These are phyloP conservation scores for Chlorella sp. DNA, from an alignment of 139 green algal species.

Conservation along the genomic window DNA sequence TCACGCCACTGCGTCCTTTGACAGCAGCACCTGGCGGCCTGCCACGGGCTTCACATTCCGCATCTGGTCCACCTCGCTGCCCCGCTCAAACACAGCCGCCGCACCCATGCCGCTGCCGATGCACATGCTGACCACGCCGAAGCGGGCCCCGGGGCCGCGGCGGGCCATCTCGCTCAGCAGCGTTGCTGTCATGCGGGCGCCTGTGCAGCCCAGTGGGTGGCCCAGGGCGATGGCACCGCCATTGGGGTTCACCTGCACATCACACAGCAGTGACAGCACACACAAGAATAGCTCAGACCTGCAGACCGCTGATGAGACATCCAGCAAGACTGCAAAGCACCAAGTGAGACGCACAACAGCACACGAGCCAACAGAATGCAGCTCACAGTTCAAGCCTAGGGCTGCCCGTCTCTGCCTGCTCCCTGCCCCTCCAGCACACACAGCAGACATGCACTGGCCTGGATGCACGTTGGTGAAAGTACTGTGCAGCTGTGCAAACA, in stretches of 20 bases:
- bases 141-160: conserved; percentile 73
- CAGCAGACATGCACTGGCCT: too few species aligned
- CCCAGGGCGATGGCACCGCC: conserved; percentile 95
- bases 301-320: too few species aligned
- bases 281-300: too few species aligned
- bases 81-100: conserved; percentile 89
- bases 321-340: too few species aligned
- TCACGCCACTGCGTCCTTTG: conserved; percentile 16
- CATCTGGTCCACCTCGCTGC: conserved; percentile 35
- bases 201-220: conserved; percentile 89
- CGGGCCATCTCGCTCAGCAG: conserved; percentile 92
- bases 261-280: too few species aligned
- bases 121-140: conserved; percentile 97
- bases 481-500: too few species aligned
- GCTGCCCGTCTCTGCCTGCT: too few species aligned
- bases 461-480: too few species aligned
- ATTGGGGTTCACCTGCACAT: conserved; percentile 99
- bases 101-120: conserved; percentile 94
- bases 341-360: too few species aligned
- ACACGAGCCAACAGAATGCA: too few species aligned
- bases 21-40: conserved; percentile 6
- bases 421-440: too few species aligned
- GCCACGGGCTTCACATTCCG: conserved; percentile 3
- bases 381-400: too few species aligned
- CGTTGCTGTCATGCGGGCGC: conserved; percentile 82